Conservation (phyloP, 352 stramenopile species). For the Pythium sukuiense region DNA sequence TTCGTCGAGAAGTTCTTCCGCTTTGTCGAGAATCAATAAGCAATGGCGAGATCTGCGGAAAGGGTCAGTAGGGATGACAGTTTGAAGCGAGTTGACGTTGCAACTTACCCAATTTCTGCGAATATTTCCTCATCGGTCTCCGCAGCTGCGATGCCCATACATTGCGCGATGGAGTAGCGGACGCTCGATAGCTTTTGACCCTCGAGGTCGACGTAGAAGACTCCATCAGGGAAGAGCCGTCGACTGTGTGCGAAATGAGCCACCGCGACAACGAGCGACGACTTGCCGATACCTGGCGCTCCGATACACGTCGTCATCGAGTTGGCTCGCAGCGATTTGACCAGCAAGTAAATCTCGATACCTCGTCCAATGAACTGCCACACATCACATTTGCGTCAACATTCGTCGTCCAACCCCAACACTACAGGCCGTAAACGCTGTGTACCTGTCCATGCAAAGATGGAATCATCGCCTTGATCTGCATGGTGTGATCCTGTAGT, state of each 20-base stretch:
- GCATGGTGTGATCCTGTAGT: slow-evolving; percentile 51
- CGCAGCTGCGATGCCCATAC: slow-evolving; percentile 66
- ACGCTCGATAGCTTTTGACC: slow-evolving; percentile 77
- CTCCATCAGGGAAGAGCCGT: slow-evolving; percentile 69
- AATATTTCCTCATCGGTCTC: slow-evolving; percentile 80
- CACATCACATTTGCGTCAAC: background rate
- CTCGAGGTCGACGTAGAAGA: slow-evolving; percentile 84
- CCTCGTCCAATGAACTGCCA: slow-evolving; percentile 74
- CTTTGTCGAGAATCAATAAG: slow-evolving; percentile 76
- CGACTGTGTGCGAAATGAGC: slow-evolving; percentile 78
- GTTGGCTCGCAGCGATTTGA: slow-evolving; percentile 64
- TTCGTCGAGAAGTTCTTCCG: slow-evolving; percentile 75
- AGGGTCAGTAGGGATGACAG: background rate
- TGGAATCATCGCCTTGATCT: slow-evolving; percentile 65
- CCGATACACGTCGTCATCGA: slow-evolving; percentile 73
- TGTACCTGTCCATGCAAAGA: slow-evolving; percentile 68
- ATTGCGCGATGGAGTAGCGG: slow-evolving; percentile 76
- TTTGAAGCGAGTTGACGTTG: too few species aligned
- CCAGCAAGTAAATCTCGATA: slow-evolving; percentile 71
- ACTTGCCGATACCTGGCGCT: slow-evolving; percentile 78
- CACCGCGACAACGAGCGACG: slow-evolving; percentile 77
- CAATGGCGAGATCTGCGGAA: slow-evolving; percentile 55
- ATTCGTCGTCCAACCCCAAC: background rate
- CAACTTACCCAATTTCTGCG: slow-evolving; percentile 52
- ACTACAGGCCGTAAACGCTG: too few species aligned